Percentiles rank a stretch among this genome's conserved stretches.
Evolutionary conservation across 2,329 filamentous ascomycete species (phyloP).

Genomic region (Fusarium musae): DNA sequence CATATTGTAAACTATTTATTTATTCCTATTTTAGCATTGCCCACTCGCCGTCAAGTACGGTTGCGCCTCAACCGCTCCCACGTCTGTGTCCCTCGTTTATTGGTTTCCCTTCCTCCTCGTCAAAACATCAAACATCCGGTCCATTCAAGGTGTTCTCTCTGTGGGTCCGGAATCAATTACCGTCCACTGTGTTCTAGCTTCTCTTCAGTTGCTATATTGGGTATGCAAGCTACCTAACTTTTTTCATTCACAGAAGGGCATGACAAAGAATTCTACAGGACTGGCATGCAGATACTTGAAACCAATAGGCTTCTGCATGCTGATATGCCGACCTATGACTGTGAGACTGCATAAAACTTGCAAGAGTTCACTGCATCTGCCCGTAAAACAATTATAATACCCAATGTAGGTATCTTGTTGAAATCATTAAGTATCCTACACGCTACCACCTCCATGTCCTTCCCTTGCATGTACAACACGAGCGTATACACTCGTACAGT

Average conservation of each 20-base stretch:
- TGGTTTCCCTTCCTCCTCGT: slow-evolving; percentile 28
- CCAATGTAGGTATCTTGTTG: neutral
- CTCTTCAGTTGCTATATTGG: neutral
- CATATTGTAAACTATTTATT: slow-evolving; percentile 1
- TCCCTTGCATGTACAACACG: neutral
- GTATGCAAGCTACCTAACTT: slow-evolving; percentile 16
- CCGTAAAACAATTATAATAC: neutral
- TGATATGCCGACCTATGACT: neutral
- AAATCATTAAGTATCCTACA: neutral
- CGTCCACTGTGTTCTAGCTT: slow-evolving; percentile 8
- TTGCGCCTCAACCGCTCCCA: slow-evolving; percentile 40
- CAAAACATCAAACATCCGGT: slow-evolving; percentile 37
- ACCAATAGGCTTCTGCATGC: neutral
- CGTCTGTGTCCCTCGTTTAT: slow-evolving; percentile 39
- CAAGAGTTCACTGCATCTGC: neutral
- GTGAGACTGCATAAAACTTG: neutral
- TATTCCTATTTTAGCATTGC: slow-evolving; percentile 13
- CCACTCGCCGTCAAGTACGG: slow-evolving; percentile 25
- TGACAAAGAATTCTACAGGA: neutral
- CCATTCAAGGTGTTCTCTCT: slow-evolving; percentile 28
- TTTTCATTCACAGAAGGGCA: slow-evolving; percentile 26
- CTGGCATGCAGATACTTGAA: neutral
- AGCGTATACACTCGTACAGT: neutral
- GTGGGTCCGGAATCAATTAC: slow-evolving; percentile 31
- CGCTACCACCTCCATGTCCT: neutral